Percentiles rank a stretch among this genome's conserved stretches.
Conservation (phyloP, 345 rosid species). For the Cardamine occulta region DNA sequence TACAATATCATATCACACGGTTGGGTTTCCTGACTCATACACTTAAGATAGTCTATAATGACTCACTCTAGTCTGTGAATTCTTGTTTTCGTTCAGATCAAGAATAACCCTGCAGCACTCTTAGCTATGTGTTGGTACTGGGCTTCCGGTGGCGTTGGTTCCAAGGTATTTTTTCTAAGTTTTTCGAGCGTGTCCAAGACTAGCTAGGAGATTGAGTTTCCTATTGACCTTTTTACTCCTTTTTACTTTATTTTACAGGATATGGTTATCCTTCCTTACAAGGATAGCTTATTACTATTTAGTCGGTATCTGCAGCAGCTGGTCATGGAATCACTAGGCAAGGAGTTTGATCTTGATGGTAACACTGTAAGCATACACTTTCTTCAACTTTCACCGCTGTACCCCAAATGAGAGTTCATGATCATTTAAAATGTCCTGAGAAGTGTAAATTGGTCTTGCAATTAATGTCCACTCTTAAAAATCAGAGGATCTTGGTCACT, state of each 20-base stretch:
- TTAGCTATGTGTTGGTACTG: constrained; percentile 96
- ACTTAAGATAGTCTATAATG: not conserved
- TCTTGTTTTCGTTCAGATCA: constrained; percentile 56
- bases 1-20: not conserved
- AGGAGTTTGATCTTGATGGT: constrained; percentile 96
- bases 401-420: constrained; percentile 4
- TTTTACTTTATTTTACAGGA: constrained; percentile 59
- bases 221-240: constrained; percentile 7
- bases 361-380: constrained; percentile 66
- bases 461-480: constrained; percentile 8
- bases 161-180: constrained; percentile 64
- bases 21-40: constrained; percentile 19
- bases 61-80: constrained; percentile 16
- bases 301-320: constrained; percentile 95
- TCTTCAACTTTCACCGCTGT: not conserved
- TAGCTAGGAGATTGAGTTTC: constrained; percentile 11
- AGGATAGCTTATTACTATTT: constrained; percentile 90
- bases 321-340: constrained; percentile 99
- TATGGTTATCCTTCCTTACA: constrained; percentile 99
- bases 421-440: constrained; percentile 11
- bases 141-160: constrained; percentile 91
- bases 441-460: constrained; percentile 13
- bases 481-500: not conserved
- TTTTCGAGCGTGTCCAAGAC: not conserved
- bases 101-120: constrained; percentile 91